Base-by-base conservation (phyloP, 2,329 filamentous ascomycete species). In the Sclerotinia nivalis region DNA sequence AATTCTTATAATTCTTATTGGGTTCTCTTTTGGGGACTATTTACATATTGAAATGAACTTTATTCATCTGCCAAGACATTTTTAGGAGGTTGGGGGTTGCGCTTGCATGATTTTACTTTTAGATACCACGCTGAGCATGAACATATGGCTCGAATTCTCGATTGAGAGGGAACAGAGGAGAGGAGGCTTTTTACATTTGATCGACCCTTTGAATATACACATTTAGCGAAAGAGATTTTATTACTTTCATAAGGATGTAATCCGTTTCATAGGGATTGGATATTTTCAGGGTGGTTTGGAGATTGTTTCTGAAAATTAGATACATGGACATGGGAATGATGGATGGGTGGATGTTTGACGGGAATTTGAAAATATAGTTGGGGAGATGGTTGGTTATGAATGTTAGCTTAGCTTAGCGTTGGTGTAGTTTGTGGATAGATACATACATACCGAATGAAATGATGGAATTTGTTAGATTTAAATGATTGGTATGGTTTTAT, bases 61-160 rank as follows among this genome's bases (percentile, higher is more conserved):
- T 28, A 40, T 64, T 40, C 47, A 64, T 52, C 34, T 52, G 34
- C 40, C 47, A 52, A 64, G 52, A 64, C 15, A 20, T 9, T 28
- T 52, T 64, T 52, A 8, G 61, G 47, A 13, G 47, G 5, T 13
- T 28, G 12, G 9, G 12, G 13, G 25, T 64, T 64, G 22, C 34
- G 61, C 10, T 64, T 52, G 31, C 47, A 40, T 64, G 9, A 28
- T 22, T 64, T 52, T 28, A 25, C 10, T 52, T 64, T 52, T 52
- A 52, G 61, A 64, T 64, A 64, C 61, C 47, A 64, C 22, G 34
- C 15, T 40, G 47, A 40, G 61, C 47, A 52, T 52, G 31, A 64
- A 25, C 20, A 40, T 52, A 43, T 28, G 37, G 61, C 31, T 64
- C n/a, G 15, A 31, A 6, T 40, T 28, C n/a, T n/a, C 49, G 2